These are phyloP conservation scores for Suhomyces faveliae DNA, from an alignment of 805 yeast species.

Conservation along the genomic window DNA sequence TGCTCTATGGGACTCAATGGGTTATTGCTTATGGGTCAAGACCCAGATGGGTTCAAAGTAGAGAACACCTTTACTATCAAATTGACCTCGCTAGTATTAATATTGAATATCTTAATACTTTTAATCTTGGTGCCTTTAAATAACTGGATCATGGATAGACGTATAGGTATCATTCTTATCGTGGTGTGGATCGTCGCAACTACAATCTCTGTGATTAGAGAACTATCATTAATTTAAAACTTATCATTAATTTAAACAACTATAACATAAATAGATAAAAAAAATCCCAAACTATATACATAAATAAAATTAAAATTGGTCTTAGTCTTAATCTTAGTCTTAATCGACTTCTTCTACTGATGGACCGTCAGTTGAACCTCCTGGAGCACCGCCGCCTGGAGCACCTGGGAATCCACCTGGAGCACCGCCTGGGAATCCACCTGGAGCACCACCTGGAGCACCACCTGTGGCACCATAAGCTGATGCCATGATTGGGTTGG, in stretches of 20 bases:
- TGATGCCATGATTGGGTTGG: slow-evolving; percentile 38
- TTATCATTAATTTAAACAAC: too few species aligned
- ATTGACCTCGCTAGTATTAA: slow-evolving; percentile 19
- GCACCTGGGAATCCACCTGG: slow-evolving; percentile 13
- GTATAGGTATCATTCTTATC: slow-evolving; percentile 31
- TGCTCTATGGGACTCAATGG: slow-evolving; percentile 83
- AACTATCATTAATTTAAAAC: too few species aligned
- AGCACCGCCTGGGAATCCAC: slow-evolving; percentile 48
- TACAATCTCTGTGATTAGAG: slow-evolving; percentile 24
- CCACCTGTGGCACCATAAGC: slow-evolving; percentile 31
- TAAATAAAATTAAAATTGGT: too few species aligned
- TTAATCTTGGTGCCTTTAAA: slow-evolving; percentile 18
- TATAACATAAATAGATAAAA: too few species aligned
- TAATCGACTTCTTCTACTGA: slow-evolving; percentile 44
- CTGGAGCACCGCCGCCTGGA: slow-evolving; percentile 19
- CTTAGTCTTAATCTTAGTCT: too few species aligned
- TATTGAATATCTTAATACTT: slow-evolving; percentile 22
- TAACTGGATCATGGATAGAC: slow-evolving; percentile 34
- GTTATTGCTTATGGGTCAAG: slow-evolving; percentile 22
- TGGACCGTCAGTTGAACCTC: slow-evolving; percentile 34
- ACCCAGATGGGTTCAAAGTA: slow-evolving; percentile 14
- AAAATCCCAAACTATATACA: not conserved
- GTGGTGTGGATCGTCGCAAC: slow-evolving; percentile 31
- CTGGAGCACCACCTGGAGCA: slow-evolving; percentile 37
- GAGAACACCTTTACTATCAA: slow-evolving; percentile 21